Conservation (phyloP, 1,284 basidiomycete genomes). For the Marasmius fiardii region DNA sequence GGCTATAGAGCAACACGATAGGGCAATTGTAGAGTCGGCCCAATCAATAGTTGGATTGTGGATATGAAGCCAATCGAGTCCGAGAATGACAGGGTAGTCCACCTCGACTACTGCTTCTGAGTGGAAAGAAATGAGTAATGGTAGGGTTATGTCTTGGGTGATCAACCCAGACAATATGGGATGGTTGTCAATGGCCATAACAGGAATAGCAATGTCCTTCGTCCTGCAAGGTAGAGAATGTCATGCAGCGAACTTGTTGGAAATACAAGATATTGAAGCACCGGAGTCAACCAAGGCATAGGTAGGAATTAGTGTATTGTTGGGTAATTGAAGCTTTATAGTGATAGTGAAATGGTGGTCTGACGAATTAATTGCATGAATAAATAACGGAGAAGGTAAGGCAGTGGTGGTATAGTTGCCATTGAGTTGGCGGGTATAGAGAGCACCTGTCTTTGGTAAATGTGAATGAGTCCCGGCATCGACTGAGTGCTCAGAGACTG, state of each 20-base stretch:
- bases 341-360: slow-evolving; percentile 27
- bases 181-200: not conserved
- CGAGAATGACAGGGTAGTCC: slow-evolving; percentile 14
- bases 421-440: not conserved
- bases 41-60: slow-evolving; percentile 17
- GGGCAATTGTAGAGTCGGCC: not conserved
- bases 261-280: slow-evolving; percentile 28
- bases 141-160: slow-evolving; percentile 6
- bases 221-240: slow-evolving; percentile 17
- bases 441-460: not conserved
- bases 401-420: not conserved
- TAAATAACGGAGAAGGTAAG: slow-evolving; percentile 1
- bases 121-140: not conserved
- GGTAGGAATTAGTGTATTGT: slow-evolving; percentile 19
- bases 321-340: slow-evolving; percentile 16
- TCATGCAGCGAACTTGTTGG: slow-evolving; percentile 23
- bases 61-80: slow-evolving; percentile 14
- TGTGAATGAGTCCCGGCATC: slow-evolving; percentile 1
- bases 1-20: slow-evolving; percentile 4
- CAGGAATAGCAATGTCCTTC: not conserved
- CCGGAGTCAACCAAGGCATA: slow-evolving; percentile 22
- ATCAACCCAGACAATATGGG: slow-evolving; percentile 1
- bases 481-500: slow-evolving; percentile 8
- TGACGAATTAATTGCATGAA: slow-evolving; percentile 12
- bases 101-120: slow-evolving; percentile 10